Percentiles rank a stretch among this genome's conserved stretches.
These are phyloP conservation scores for Dryas drummondii DNA, from an alignment of 306 rosid species.

Conservation along the genomic window DNA sequence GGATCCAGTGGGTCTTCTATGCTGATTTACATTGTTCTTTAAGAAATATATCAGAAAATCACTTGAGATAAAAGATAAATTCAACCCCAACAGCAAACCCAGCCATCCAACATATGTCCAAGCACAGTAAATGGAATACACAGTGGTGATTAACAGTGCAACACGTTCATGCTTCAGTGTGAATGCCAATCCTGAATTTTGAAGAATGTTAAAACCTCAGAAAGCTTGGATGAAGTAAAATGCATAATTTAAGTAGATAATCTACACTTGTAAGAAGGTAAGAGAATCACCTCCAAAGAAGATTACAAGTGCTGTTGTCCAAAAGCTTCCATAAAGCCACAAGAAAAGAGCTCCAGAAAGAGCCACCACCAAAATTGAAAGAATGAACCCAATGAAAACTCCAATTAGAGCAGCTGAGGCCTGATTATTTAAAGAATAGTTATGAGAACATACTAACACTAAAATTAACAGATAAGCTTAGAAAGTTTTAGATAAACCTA, in stretches of 20 bases:
- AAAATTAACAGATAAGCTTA: neutral
- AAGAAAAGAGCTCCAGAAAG: constrained; percentile 64
- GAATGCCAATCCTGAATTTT: constrained; percentile 79
- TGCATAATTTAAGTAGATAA: constrained; percentile 24
- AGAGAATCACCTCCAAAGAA: constrained; percentile 76
- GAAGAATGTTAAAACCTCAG: constrained; percentile 35
- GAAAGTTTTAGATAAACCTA: neutral
- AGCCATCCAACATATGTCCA: constrained; percentile 92
- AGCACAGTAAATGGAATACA: constrained; percentile 81
- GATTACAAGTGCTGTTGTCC: constrained; percentile 73
- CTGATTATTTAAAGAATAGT: constrained; percentile 43
- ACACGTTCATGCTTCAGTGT: constrained; percentile 65
- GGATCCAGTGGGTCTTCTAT: constrained; percentile 55
- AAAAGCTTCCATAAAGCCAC: constrained; percentile 97
- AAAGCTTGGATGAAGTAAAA: constrained; percentile 12
- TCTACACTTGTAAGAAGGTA: constrained; percentile 22
- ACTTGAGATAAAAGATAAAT: constrained; percentile 84
- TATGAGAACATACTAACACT: constrained; percentile 22
- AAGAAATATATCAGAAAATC: constrained; percentile 77
- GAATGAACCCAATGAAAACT: constrained; percentile 58
- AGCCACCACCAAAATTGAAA: constrained; percentile 70
- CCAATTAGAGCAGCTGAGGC: constrained; percentile 67
- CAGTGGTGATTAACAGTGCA: constrained; percentile 66
- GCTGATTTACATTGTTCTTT: constrained; percentile 70
- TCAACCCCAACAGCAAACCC: constrained; percentile 70